phyloP scores from a whole-genome alignment of 2,329 filamentous ascomycete species.

The Penicillium sp. region DNA sequence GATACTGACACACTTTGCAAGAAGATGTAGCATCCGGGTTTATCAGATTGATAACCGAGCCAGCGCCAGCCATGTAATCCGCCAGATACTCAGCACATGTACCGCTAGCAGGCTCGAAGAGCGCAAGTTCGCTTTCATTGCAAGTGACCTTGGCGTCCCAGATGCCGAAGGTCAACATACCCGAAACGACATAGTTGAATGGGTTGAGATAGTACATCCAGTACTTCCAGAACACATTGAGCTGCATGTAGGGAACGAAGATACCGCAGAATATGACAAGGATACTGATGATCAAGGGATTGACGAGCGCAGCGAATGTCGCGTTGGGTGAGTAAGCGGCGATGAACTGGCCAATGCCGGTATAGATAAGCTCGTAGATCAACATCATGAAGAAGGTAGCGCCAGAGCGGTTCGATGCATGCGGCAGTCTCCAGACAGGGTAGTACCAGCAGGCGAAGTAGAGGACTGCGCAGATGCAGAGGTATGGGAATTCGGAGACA shows the following conservation, averaged over 20 bases:
- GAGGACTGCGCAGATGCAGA: constrained; percentile 10
- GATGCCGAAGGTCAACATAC: constrained; percentile 52
- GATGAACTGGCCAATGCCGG: constrained; percentile 73
- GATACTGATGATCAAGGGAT: constrained; percentile 71
- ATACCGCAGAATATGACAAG: constrained; percentile 69
- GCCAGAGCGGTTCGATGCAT: constrained; percentile 46
- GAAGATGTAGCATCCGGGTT: constrained; percentile 56
- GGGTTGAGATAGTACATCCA: constrained; percentile 61
- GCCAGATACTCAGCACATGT: constrained; percentile 57
- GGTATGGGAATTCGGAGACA: constrained; percentile 10
- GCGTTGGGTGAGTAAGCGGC: constrained; percentile 67
- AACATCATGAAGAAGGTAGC: constrained; percentile 66
- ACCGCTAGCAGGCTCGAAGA: constrained; percentile 42
- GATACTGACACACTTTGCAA: constrained; percentile 62
- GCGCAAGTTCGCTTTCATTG: constrained; percentile 47
- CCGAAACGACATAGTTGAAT: constrained; percentile 60
- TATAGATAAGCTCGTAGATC: constrained; percentile 69
- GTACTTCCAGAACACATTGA: constrained; percentile 66
- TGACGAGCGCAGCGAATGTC: constrained; percentile 67
- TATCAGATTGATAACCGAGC: constrained; percentile 50
- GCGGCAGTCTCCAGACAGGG: constrained; percentile 63
- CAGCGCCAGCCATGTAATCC: constrained; percentile 48
- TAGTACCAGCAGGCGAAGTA: constrained; percentile 34
- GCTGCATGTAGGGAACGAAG: constrained; percentile 59
- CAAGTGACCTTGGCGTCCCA: constrained; percentile 51